phyloP scores from a whole-genome alignment of 805 yeast genomes.

The Brettanomyces sp. region DNA sequence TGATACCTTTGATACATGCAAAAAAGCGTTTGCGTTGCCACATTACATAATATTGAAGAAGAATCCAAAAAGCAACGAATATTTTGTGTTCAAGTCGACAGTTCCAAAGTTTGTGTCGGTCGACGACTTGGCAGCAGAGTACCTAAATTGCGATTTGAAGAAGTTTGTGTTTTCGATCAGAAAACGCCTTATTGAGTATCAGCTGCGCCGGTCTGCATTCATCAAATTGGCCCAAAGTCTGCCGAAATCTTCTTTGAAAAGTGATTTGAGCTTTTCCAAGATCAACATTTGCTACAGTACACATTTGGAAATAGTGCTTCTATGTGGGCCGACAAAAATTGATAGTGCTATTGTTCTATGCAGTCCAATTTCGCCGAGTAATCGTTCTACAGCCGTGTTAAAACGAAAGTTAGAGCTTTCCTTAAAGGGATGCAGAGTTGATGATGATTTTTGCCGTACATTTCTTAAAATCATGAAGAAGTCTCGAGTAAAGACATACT shows the following conservation, averaged over 20 bases:
- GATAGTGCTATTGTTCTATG: slow-evolving; percentile 12
- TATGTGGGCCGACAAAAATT: slow-evolving; percentile 13
- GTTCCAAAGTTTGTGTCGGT: slow-evolving; percentile 24
- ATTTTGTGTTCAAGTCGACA: slow-evolving; percentile 27
- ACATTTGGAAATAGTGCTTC: slow-evolving; percentile 13
- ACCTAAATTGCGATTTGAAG: slow-evolving; percentile 16
- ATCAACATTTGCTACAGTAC: slow-evolving; percentile 12
- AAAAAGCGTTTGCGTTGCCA: slow-evolving; percentile 27
- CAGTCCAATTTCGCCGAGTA: slow-evolving; percentile 3
- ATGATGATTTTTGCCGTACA: slow-evolving; percentile 6
- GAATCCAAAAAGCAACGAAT: slow-evolving; percentile 16
- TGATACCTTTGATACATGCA: slow-evolving; percentile 29
- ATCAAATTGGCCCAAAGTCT: slow-evolving; percentile 8
- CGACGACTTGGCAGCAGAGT: slow-evolving; percentile 13
- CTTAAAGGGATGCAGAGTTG: slow-evolving; percentile 7
- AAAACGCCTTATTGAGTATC: slow-evolving; percentile 16
- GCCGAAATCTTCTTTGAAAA: slow-evolving; percentile 10
- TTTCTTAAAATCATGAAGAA: slow-evolving; percentile 10
- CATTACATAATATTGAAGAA: slow-evolving; percentile 38
- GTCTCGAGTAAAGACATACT: slow-evolving; percentile 1
- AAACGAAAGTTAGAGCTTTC: slow-evolving; percentile 12
- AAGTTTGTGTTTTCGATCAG: slow-evolving; percentile 19
- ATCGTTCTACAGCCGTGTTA: not conserved
- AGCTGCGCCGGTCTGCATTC: slow-evolving; percentile 12
- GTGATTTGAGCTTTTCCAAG: slow-evolving; percentile 21